Evolutionary conservation across 345 rosid species (phyloP).

Genomic region (Salix koriyanagi): DNA sequence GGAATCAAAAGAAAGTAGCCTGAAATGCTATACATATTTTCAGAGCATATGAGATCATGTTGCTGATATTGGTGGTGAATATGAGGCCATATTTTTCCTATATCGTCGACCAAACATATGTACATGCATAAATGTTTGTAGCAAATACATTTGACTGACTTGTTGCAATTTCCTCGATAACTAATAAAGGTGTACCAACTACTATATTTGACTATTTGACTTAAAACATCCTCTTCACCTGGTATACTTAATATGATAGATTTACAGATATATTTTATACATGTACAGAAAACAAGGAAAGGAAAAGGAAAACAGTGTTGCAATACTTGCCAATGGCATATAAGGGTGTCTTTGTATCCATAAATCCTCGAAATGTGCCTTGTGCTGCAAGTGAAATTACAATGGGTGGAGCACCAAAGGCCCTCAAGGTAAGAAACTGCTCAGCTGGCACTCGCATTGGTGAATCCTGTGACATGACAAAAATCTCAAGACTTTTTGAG

Average conservation of each 20-base stretch:
- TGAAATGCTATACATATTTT: background rate
- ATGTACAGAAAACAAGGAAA: background rate
- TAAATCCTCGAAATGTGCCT: conserved; percentile 93
- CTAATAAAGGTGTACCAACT: background rate
- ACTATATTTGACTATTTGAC: background rate
- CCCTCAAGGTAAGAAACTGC: conserved; percentile 65
- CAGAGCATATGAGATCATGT: background rate
- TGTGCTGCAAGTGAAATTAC: conserved; percentile 93
- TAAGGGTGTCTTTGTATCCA: conserved; percentile 84
- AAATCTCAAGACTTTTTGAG: background rate
- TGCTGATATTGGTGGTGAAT: background rate
- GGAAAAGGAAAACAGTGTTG: conserved; percentile 13
- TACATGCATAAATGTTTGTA: too few relatives aligned
- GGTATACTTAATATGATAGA: background rate
- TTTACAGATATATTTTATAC: background rate
- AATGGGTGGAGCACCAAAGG: conserved; percentile 91
- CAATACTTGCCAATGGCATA: conserved; percentile 84
- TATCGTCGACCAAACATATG: background rate
- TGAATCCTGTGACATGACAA: conserved; percentile 56
- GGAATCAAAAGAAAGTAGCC: background rate
- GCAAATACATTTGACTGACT: background rate
- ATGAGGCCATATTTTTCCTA: background rate
- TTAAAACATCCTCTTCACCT: background rate
- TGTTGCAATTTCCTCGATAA: background rate
- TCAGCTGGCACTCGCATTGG: conserved; percentile 85